A percentile compares a stretch with the other conserved stretches of the same genome.
Evolutionary conservation across 371 early-diverging fungal genomes (phyloP).

Genomic region (Furculomyces boomerangus): DNA sequence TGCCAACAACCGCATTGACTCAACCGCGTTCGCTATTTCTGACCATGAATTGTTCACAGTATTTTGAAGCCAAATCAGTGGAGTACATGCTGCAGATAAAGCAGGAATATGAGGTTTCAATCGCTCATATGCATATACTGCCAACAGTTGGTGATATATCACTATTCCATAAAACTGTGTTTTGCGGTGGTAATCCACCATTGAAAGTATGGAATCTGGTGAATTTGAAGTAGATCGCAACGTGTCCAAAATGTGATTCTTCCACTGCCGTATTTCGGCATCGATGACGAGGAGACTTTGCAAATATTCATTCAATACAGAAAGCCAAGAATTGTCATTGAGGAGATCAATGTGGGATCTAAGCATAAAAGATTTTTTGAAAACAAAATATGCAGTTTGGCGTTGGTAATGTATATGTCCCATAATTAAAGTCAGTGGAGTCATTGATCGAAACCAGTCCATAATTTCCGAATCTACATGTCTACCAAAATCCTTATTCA

Average conservation of each 20-base stretch:
- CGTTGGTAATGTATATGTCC: conserved; percentile 22
- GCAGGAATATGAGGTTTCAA: conserved; percentile 14
- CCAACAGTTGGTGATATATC: conserved; percentile 22
- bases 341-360: conserved; percentile 13
- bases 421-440: conserved; percentile 22
- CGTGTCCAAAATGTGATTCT: conserved; percentile 14
- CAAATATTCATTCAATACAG: conserved; percentile 15
- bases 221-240: not conserved
- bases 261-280: conserved; percentile 25
- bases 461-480: conserved; percentile 24
- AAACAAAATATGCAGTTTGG: conserved; percentile 20
- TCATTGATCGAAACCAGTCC: conserved; percentile 21
- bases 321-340: conserved; percentile 20
- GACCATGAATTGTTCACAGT: conserved; percentile 22
- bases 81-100: conserved; percentile 19
- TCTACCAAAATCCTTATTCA: conserved; percentile 15
- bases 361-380: conserved; percentile 14
- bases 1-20: conserved; percentile 11
- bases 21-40: conserved; percentile 18
- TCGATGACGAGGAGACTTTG: conserved; percentile 22
- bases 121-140: conserved; percentile 21
- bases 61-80: conserved; percentile 22
- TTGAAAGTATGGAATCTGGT: conserved; percentile 9
- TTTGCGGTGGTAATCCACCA: conserved; percentile 20
- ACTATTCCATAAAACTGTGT: conserved; percentile 20